Base-by-base conservation (phyloP, 2,329 filamentous ascomycete species). In the Fusarium sarcochroum region DNA sequence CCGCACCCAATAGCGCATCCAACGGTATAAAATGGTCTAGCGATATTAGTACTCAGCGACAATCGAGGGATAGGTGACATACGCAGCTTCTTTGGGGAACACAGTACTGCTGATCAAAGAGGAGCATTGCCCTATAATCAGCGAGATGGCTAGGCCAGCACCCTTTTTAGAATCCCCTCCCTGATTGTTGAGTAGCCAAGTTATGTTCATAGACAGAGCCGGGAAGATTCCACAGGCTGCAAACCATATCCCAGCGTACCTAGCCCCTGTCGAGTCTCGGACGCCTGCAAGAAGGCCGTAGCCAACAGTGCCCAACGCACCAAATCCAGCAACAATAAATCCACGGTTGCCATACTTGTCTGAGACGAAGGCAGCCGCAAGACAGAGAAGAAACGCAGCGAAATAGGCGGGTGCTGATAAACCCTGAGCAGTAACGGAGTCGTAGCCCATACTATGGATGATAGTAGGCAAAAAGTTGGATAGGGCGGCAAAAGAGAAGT, bases 391-490 rank as follows among this genome's bases (percentile, higher is more conserved):
- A 1, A 71, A 71, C 0, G 66, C 56, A 0, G 63, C 45, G 1
- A 61, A 58, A 7, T 71, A 71, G 1, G 45, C 64, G 0, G 66
- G 68, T 0, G 66, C 66, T 0, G 66, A 67, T 0, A 71, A 50
- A 0, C 69, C 66, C 6, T 71, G 69, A 0, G 69, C 65, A 0
- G 50, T 58, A 1, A 71, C 52, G 0, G 49, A 63, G 7, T 51
- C 55, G 0, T 71, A 71, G 0, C 69, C 68, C 11, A 71, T 48
- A 0, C 25, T 35, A 4, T 59, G 41, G 0, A 71, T 56, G 3
- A 71, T 71, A 0, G 68, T 69, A 0, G 69, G 69, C 0, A 71
- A 58, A 3, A 71, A 71, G 6, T 71, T 71, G 5, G 69, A 58
- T 0, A 71, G 23, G 8, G 57, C 62, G 0, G 68, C 68, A 5